These are phyloP conservation scores for Solanum tarijense DNA, from an alignment of 257 asterid genomes.

Conservation along the genomic window DNA sequence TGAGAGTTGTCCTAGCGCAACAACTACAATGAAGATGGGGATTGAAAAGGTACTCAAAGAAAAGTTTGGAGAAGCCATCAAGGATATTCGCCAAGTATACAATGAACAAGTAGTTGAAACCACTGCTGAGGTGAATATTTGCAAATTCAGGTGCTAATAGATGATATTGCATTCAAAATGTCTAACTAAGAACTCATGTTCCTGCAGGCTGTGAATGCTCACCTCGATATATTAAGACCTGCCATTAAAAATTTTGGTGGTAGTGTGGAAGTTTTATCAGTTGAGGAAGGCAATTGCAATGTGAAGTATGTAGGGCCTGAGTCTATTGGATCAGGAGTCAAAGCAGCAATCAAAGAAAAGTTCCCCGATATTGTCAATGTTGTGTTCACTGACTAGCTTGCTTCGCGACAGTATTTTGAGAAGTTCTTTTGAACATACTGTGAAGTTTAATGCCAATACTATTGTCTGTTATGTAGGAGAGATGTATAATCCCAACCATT, in stretches of 20 bases:
- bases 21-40: conserved; percentile 93
- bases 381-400: conserved; percentile 36
- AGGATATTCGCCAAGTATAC: conserved; percentile 71
- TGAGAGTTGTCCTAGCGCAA: conserved; percentile 83
- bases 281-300: conserved; percentile 47
- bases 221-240: conserved; percentile 73
- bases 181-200: not conserved
- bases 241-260: conserved; percentile 89
- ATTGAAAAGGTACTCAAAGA: conserved; percentile 80
- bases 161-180: not conserved
- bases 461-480: not conserved
- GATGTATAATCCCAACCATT: not conserved
- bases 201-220: conserved; percentile 69
- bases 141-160: not conserved
- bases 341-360: conserved; percentile 92
- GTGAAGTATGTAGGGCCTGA: conserved; percentile 72
- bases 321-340: conserved; percentile 78
- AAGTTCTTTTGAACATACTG: not conserved
- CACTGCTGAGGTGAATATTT: conserved; percentile 49
- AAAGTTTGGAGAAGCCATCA: conserved; percentile 73
- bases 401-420: not conserved
- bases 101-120: conserved; percentile 30
- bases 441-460: not conserved
- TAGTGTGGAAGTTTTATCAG: conserved; percentile 60
- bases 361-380: conserved; percentile 71